These are phyloP conservation scores for Aspergillus tubingensis DNA, from an alignment of 2,329 filamentous ascomycete species.

Conservation along the genomic window DNA sequence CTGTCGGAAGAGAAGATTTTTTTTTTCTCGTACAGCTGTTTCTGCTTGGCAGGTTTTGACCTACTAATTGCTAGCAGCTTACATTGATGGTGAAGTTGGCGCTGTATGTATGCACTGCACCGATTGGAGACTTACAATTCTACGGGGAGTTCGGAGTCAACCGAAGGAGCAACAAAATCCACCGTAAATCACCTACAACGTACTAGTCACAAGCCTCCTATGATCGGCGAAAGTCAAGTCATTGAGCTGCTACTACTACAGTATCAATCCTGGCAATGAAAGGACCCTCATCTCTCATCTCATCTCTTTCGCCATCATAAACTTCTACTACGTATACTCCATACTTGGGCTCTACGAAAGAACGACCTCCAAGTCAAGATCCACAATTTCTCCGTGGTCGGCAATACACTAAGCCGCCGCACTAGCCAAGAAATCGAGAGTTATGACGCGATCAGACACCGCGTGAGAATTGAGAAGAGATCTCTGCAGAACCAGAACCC, in stretches of 20 bases:
- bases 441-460: background rate
- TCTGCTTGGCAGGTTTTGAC: background rate
- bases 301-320: background rate
- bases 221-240: no score
- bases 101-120: background rate
- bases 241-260: no score
- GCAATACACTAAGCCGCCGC: conserved; percentile 1
- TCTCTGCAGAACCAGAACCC: background rate
- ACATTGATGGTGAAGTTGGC: background rate
- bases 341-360: background rate
- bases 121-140: background rate
- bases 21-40: background rate
- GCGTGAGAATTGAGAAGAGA: background rate
- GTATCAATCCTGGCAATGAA: background rate
- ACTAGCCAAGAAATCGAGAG: background rate
- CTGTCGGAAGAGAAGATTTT: background rate
- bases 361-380: background rate
- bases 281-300: background rate
- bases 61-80: background rate
- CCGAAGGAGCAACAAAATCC: background rate
- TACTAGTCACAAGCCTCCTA: no score
- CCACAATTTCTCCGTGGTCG: conserved; percentile 8
- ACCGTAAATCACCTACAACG: background rate
- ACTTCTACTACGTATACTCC: background rate
- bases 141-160: background rate